Base-by-base conservation (phyloP, 345 rosid genomes). In the Abelmoschus esculentus region DNA sequence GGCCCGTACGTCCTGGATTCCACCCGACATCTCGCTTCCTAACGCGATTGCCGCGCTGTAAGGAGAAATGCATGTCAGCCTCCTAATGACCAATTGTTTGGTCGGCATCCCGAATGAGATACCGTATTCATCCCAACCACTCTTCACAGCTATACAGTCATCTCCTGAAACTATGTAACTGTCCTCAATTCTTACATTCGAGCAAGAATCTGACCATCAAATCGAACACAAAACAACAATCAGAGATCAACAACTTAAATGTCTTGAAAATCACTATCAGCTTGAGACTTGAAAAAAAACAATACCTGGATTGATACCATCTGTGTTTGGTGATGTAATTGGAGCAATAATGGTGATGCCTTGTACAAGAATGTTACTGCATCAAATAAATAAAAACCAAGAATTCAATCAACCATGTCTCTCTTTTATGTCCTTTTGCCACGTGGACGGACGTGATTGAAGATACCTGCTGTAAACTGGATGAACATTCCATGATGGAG, bases 401-500 rank as follows among this genome's bases (percentile, higher is more conserved):
- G 46, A 60, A 28, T 7, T 36, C 28, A 54, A 54, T 22, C 26
- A 31, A 60, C 19, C 9, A 19, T 22, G 40, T 26, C 18, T 22
- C 44, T 38, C 22, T 44, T 22, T 34, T 19, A 34, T 26, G 10
- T 15, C 14, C 46, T 7, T 4, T 29, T 31, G 11, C 22, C 67
- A 63, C 31, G 67, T 40, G 31, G 61, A 70, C 53, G 70, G 59
- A 40, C 17, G 67, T 36, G 77, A 36, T 69, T 53, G 44, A 32
- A n/a, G 44, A 28, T 68, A 91, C 97, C 97, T 87, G 87, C 96
- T 85, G 73, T 93, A 93, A 13, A 90, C 90, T 26, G 96, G 98
- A 78, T 93, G 98, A 57, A 93, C 83, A 66, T 87, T 90, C 97
- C 98, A 93, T 4, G 93, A 84, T 3, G 97, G 97, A 8, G 97